Conservation (phyloP, 75 land plant species). For the Selaginella moellendorffii region DNA sequence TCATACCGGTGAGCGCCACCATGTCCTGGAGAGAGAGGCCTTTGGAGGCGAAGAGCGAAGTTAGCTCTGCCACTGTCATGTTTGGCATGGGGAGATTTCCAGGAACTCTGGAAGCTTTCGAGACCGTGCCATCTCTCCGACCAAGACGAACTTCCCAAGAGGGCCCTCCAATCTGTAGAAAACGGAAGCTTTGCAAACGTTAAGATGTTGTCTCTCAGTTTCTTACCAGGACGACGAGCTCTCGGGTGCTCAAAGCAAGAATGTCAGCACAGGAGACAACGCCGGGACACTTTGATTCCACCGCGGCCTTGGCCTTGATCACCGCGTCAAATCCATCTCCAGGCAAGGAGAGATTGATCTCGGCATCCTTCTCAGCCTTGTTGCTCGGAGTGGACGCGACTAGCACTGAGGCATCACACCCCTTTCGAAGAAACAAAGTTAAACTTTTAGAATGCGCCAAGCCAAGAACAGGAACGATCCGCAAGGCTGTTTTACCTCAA, state of each 20-base stretch:
- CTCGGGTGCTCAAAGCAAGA: slow-evolving; percentile 55
- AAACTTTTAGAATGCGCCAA: too few relatives aligned
- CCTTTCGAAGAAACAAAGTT: too few relatives aligned
- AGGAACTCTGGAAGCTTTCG: neutral
- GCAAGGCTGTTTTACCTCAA: too few relatives aligned
- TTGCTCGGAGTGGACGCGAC: slow-evolving; percentile 43
- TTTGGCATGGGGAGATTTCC: neutral
- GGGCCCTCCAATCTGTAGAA: neutral
- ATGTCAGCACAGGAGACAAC: slow-evolving; percentile 81
- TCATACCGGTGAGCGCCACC: neutral
- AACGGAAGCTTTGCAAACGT: neutral
- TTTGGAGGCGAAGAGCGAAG: neutral
- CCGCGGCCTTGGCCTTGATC: slow-evolving; percentile 54
- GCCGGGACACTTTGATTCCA: slow-evolving; percentile 58
- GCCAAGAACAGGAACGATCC: too few relatives aligned
- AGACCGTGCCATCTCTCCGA: neutral
- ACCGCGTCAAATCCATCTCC: slow-evolving; percentile 78
- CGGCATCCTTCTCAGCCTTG: slow-evolving; percentile 72
- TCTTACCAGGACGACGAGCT: slow-evolving; percentile 46
- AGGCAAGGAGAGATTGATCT: slow-evolving; percentile 66
- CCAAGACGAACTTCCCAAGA: neutral
- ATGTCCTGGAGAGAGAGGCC: neutral
- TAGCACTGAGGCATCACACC: slow-evolving; percentile 71
- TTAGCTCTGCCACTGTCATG: neutral
- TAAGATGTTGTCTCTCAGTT: neutral